phyloP scores from a whole-genome alignment of 768 basidiomycete genomes.

The Sarcomyxa edulis region DNA sequence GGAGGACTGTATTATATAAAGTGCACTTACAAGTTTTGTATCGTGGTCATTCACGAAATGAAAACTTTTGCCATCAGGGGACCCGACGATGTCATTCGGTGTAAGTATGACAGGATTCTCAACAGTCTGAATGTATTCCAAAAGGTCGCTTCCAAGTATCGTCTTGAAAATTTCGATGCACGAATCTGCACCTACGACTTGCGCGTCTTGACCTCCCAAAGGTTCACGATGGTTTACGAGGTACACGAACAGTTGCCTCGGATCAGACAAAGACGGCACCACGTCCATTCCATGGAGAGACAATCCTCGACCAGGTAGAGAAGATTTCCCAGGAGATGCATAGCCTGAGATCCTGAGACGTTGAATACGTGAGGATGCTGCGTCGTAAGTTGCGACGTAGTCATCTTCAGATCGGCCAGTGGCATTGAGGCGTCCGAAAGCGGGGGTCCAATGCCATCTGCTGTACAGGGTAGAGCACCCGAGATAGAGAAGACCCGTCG shows the following conservation, averaged over 20 bases:
- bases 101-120: conserved; percentile 45
- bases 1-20: background rate
- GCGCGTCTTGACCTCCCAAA: conserved; percentile 25
- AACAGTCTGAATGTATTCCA: conserved; percentile 56
- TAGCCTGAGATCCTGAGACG: conserved; percentile 26
- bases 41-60: conserved; percentile 69
- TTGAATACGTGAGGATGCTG: conserved; percentile 24
- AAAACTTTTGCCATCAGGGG: conserved; percentile 56
- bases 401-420: conserved; percentile 26
- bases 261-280: conserved; percentile 30
- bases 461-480: conserved; percentile 36
- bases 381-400: conserved; percentile 41
- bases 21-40: conserved; percentile 43
- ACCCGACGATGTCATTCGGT: conserved; percentile 72
- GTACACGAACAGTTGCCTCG: conserved; percentile 39
- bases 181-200: conserved; percentile 60
- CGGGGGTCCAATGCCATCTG: conserved; percentile 35
- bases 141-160: conserved; percentile 29
- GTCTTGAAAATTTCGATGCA: conserved; percentile 67
- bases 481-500: conserved; percentile 38
- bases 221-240: conserved; percentile 68
- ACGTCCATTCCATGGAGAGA: conserved; percentile 50
- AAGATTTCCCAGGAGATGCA: too few species aligned
- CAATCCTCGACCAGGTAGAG: conserved; percentile 22
- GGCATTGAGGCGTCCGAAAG: conserved; percentile 22